Conservation (phyloP, 768 basidiomycete species). For the Nidularia pulvinata region DNA sequence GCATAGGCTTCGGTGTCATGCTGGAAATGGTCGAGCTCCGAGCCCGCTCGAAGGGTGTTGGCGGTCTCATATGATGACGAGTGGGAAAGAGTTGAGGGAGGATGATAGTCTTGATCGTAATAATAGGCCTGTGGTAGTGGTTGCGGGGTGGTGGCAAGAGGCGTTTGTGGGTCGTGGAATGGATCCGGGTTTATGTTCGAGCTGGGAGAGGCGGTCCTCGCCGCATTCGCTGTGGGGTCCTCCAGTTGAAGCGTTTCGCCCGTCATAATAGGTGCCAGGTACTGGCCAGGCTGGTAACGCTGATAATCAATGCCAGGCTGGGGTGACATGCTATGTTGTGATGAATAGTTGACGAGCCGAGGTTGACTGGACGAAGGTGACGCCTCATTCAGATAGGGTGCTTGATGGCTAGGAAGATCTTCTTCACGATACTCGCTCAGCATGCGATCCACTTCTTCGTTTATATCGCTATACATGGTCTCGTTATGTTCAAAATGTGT, state of each 20-base stretch:
- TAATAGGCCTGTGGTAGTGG: slow-evolving; percentile 29
- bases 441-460: slow-evolving; percentile 14
- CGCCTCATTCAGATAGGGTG: too few relatives aligned
- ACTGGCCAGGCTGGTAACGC: slow-evolving; percentile 63
- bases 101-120: slow-evolving; percentile 31
- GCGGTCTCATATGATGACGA: slow-evolving; percentile 27
- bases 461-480: slow-evolving; percentile 6
- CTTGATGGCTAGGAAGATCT: too few relatives aligned
- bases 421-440: too few relatives aligned
- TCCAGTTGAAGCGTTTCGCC: slow-evolving; percentile 64
- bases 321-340: slow-evolving; percentile 4
- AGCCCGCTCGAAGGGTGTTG: slow-evolving; percentile 28
- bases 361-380: neutral
- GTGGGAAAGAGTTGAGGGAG: slow-evolving; percentile 28
- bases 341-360: slow-evolving; percentile 6
- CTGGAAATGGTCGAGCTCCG: slow-evolving; percentile 56
- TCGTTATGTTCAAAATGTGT: neutral
- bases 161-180: slow-evolving; percentile 16
- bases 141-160: slow-evolving; percentile 16
- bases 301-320: slow-evolving; percentile 22
- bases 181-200: slow-evolving; percentile 8
- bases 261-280: slow-evolving; percentile 59
- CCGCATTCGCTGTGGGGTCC: slow-evolving; percentile 4
- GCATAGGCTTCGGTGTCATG: slow-evolving; percentile 72
- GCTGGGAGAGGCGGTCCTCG: slow-evolving; percentile 11